phyloP scores from a whole-genome alignment of 2,329 filamentous ascomycete genomes.

The Aspergillus aculeatus region DNA sequence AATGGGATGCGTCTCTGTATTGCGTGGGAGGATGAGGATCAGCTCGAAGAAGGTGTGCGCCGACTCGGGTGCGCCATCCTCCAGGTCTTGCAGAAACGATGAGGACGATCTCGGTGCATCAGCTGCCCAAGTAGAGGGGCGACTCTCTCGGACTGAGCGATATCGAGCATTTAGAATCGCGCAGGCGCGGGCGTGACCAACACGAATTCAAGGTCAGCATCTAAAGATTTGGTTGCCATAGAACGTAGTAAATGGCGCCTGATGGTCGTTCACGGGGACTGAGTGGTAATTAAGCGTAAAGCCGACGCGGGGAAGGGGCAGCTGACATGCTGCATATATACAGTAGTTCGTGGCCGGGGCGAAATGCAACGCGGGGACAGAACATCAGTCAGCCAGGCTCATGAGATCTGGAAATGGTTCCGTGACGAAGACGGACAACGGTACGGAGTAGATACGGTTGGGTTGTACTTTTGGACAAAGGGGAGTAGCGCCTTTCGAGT shows the following conservation, averaged over 20 bases:
- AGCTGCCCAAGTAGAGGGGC: background rate
- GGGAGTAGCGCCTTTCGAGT: background rate
- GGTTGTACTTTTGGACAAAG: too few species aligned
- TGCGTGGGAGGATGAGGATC: constrained; percentile 67
- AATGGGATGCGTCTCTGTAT: constrained; percentile 66
- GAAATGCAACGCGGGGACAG: too few species aligned
- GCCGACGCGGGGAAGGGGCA: background rate
- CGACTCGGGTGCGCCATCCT: constrained; percentile 52
- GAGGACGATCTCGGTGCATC: background rate
- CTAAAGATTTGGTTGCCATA: background rate
- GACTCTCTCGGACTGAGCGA: background rate
- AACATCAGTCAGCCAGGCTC: too few species aligned
- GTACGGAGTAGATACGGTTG: too few species aligned
- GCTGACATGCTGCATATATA: background rate
- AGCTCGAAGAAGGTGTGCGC: constrained; percentile 65
- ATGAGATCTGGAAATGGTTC: background rate
- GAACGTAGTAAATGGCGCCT: background rate
- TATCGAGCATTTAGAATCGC: background rate
- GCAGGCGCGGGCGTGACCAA: background rate
- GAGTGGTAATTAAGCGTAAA: background rate
- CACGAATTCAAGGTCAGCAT: background rate
- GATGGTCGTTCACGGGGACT: background rate
- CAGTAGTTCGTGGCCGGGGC: background rate
- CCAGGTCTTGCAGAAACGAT: background rate
- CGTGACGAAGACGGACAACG: background rate